Conservation (phyloP, 1,284 basidiomycete genomes). For the Tilletia walkeri region DNA sequence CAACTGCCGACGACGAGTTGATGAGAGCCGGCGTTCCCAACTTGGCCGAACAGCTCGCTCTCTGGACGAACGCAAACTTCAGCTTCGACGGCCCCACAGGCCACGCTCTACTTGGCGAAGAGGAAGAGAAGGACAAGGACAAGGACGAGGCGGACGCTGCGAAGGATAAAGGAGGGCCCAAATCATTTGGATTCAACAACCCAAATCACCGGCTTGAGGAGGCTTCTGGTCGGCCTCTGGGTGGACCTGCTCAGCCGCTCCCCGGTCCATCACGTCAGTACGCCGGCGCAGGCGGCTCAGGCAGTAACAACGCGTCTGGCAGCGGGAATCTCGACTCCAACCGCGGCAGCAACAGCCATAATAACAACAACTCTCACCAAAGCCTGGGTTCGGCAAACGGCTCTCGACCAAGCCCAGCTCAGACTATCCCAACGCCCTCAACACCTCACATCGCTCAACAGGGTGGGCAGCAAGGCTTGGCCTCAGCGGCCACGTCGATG, state of each 20-base stretch:
- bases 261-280: constrained; percentile 9
- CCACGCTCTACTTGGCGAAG: constrained; percentile 52
- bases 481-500: constrained; percentile 3
- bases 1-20: constrained; percentile 12
- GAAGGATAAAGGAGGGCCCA: constrained; percentile 23
- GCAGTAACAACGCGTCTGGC: constrained; percentile 15
- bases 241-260: constrained; percentile 12
- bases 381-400: background rate
- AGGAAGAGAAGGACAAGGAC: constrained; percentile 50
- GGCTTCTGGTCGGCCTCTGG: constrained; percentile 9
- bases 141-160: constrained; percentile 36
- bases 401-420: background rate
- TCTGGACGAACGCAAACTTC: constrained; percentile 56
- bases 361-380: background rate
- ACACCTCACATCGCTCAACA: background rate
- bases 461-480: background rate
- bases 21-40: constrained; percentile 23
- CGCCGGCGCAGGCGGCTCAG: background rate
- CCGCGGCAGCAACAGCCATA: constrained; percentile 4
- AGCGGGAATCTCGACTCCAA: constrained; percentile 5
- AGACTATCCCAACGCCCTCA: background rate
- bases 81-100: constrained; percentile 55
- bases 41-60: constrained; percentile 52
- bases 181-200: constrained; percentile 17
- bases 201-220: constrained; percentile 15